Conservation (phyloP, 1,284 basidiomycete species). For the Agaricales sp. region DNA sequence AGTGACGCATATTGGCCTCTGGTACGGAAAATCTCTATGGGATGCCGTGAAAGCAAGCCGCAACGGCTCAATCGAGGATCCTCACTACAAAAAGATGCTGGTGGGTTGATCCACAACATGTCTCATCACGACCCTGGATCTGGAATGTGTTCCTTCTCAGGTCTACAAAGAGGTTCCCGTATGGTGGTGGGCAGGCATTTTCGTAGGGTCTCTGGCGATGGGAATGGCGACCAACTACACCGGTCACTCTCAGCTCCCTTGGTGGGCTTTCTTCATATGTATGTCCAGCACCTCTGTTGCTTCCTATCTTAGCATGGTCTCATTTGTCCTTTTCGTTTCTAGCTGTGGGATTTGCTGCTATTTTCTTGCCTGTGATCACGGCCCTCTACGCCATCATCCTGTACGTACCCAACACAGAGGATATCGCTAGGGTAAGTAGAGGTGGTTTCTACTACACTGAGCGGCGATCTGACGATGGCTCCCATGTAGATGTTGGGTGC, state of each 20-base stretch:
- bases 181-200: conserved; percentile 47
- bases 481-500: conserved; percentile 27
- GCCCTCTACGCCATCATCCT: conserved; percentile 43
- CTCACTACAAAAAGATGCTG: conserved; percentile 4
- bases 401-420: conserved; percentile 24
- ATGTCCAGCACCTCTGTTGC: conserved; percentile 4
- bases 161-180: conserved; percentile 46
- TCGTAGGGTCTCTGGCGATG: conserved; percentile 34
- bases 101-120: too few relatives aligned
- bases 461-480: conserved; percentile 1
- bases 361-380: conserved; percentile 46
- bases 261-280: conserved; percentile 30
- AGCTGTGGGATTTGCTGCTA: conserved; percentile 32
- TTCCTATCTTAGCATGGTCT: conserved; percentile 1
- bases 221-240: conserved; percentile 43
- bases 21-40: conserved; percentile 3
- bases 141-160: conserved; percentile 11
- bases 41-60: not conserved
- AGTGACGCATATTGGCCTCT: conserved; percentile 2
- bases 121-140: too few relatives aligned
- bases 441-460: conserved; percentile 15
- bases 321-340: conserved; percentile 29
- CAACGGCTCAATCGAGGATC: not conserved
- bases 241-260: conserved; percentile 39
- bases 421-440: conserved; percentile 16